phyloP scores from a whole-genome alignment of 2,329 filamentous ascomycete species.

The Corniculantispora saksenae region DNA sequence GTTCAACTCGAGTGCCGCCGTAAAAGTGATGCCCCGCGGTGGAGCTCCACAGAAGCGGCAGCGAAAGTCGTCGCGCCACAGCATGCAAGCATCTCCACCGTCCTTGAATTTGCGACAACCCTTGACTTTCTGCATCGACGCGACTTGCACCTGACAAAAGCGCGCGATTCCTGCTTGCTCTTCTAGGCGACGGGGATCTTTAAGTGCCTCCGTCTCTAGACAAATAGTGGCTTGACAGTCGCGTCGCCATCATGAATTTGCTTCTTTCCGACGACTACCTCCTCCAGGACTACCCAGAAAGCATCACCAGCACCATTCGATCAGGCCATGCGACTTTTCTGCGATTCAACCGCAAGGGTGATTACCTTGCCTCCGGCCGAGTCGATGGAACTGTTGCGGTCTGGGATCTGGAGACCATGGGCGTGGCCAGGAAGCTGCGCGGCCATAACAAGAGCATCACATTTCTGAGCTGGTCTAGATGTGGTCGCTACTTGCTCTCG shows the following conservation, averaged over 20 bases:
- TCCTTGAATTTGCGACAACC: slow-evolving; percentile 13
- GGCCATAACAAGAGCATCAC: slow-evolving; percentile 94
- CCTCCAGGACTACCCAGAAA: slow-evolving; percentile 83
- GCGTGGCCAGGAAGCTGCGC: slow-evolving; percentile 88
- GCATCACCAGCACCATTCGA: slow-evolving; percentile 83
- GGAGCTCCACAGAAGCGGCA: slow-evolving; percentile 15
- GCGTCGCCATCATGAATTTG: slow-evolving; percentile 51
- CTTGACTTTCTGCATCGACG: not conserved
- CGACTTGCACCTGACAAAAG: not conserved
- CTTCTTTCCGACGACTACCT: slow-evolving; percentile 64
- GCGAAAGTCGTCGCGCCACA: slow-evolving; percentile 12
- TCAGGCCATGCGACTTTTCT: slow-evolving; percentile 66
- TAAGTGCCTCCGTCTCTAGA: not conserved
- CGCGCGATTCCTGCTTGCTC: not conserved
- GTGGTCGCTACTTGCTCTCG: slow-evolving; percentile 87
- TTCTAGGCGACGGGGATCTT: no score
- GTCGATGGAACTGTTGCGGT: slow-evolving; percentile 93
- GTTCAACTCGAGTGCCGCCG: not conserved
- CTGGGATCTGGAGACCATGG: slow-evolving; percentile 97
- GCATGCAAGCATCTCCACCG: slow-evolving; percentile 4
- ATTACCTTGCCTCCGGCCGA: slow-evolving; percentile 90
- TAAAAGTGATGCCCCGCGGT: slow-evolving; percentile 18
- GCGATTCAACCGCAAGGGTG: slow-evolving; percentile 91
- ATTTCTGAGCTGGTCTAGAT: slow-evolving; percentile 90
- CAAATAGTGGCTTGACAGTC: not conserved